Evolutionary conservation across 2,329 filamentous ascomycete genomes (phyloP).

Genomic region (Aspergillus costaricaensis): DNA sequence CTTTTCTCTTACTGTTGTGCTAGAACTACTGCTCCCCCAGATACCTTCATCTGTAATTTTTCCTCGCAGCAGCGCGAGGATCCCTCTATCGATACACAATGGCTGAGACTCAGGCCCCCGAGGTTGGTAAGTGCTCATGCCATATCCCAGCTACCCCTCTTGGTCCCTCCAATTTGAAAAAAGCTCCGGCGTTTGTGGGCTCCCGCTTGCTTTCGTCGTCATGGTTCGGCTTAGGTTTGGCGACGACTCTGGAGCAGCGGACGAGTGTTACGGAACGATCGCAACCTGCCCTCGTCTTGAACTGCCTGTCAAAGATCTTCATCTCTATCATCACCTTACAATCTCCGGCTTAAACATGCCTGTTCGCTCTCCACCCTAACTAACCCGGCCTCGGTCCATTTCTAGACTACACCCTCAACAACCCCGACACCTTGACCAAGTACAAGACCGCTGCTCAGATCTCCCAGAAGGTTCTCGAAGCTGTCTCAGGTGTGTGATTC

Average conservation of each 20-base stretch:
- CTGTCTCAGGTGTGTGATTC: slow-evolving; percentile 62
- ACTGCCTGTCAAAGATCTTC: neutral
- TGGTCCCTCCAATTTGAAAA: slow-evolving; percentile 28
- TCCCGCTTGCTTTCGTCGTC: slow-evolving; percentile 27
- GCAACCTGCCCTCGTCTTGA: neutral
- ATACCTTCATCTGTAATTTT: slow-evolving; percentile 17
- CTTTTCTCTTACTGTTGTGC: slow-evolving; percentile 25
- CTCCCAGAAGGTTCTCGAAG: slow-evolving; percentile 91
- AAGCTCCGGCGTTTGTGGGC: slow-evolving; percentile 39
- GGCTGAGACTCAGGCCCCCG: slow-evolving; percentile 41
- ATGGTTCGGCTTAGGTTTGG: slow-evolving; percentile 11
- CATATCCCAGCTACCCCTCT: slow-evolving; percentile 16
- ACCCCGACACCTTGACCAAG: slow-evolving; percentile 95
- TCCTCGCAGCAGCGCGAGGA: slow-evolving; percentile 29
- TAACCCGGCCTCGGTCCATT: slow-evolving; percentile 18
- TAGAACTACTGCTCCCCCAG: slow-evolving; percentile 20
- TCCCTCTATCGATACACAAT: slow-evolving; percentile 34
- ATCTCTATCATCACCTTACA: neutral
- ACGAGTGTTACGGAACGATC: neutral
- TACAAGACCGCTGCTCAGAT: slow-evolving; percentile 97
- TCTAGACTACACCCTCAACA: slow-evolving; percentile 82
- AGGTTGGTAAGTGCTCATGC: slow-evolving; percentile 43
- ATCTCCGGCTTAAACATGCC: neutral
- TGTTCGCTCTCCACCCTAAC: slow-evolving; percentile 16
- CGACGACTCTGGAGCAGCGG: slow-evolving; percentile 4